A percentile compares a stretch with the other conserved stretches of the same genome.
phyloP scores from a whole-genome alignment of 805 yeast species.

The Saccharomyces kudriavzevii region DNA sequence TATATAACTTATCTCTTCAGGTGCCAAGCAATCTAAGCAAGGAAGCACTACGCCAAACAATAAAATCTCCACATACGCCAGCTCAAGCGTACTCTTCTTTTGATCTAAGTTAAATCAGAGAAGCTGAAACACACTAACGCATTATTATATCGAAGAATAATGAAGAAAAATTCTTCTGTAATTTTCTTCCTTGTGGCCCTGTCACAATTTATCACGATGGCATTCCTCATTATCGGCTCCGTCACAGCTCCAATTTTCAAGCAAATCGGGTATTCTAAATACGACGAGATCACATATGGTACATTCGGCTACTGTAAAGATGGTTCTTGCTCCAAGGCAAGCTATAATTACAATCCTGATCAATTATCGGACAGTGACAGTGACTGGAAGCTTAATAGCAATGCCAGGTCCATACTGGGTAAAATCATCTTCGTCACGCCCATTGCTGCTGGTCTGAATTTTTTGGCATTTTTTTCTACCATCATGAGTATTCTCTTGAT shows the following conservation, averaged over 20 bases:
- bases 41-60: background rate
- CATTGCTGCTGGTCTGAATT: slow-evolving; percentile 55
- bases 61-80: background rate
- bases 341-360: slow-evolving; percentile 38
- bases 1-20: background rate
- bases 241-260: slow-evolving; percentile 51
- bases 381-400: slow-evolving; percentile 43
- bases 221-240: slow-evolving; percentile 52
- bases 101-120: background rate
- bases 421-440: slow-evolving; percentile 54
- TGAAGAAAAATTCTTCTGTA: slow-evolving; percentile 3
- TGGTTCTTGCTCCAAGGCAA: slow-evolving; percentile 36
- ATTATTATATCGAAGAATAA: background rate
- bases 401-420: slow-evolving; percentile 44
- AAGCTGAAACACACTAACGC: background rate
- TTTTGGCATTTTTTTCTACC: slow-evolving; percentile 37
- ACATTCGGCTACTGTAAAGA: slow-evolving; percentile 56
- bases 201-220: slow-evolving; percentile 47
- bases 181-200: slow-evolving; percentile 36
- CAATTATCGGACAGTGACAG: slow-evolving; percentile 24
- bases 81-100: background rate
- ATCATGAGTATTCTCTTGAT: slow-evolving; percentile 31
- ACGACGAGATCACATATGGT: slow-evolving; percentile 45
- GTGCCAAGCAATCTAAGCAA: background rate
- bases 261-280: slow-evolving; percentile 35